A percentile compares a stretch with the other conserved stretches of the same genome.
phyloP scores from a whole-genome alignment of 2,329 filamentous ascomycete genomes.

The Verticillium nonalfalfae region DNA sequence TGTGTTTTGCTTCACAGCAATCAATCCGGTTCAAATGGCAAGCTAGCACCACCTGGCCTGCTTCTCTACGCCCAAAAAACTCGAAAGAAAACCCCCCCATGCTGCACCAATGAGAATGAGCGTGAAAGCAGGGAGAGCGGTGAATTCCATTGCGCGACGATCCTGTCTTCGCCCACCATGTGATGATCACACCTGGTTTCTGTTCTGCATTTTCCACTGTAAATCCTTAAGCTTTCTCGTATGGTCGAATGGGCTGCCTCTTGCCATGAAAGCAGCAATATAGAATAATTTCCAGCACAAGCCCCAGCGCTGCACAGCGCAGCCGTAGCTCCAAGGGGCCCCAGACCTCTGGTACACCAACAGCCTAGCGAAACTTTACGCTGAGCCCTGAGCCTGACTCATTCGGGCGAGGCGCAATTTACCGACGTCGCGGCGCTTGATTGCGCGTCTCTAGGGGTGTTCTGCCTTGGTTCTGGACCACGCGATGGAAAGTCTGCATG shows the following conservation, averaged over 20 bases:
- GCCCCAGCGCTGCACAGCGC: background rate
- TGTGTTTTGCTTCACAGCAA: background rate
- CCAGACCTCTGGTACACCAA: background rate
- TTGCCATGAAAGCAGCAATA: background rate
- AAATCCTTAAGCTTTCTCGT: too few relatives aligned
- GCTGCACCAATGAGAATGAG: background rate
- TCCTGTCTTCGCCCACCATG: background rate
- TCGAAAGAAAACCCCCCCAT: background rate
- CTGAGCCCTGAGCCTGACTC: background rate
- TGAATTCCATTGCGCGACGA: background rate
- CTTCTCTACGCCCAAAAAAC: background rate
- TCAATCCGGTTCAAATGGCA: background rate
- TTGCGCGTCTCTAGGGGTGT: background rate
- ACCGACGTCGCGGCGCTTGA: background rate
- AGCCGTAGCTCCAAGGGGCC: background rate
- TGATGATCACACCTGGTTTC: background rate
- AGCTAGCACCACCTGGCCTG: background rate
- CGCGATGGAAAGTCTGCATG: background rate
- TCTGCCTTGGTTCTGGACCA: background rate
- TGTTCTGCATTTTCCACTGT: background rate
- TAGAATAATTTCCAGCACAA: background rate
- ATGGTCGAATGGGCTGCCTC: background rate
- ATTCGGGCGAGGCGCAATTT: background rate
- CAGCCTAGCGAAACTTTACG: background rate
- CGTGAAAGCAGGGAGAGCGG: background rate